These are phyloP conservation scores for Trichoderma brevicompactum DNA, from an alignment of 2,329 filamentous ascomycete genomes.

Conservation along the genomic window DNA sequence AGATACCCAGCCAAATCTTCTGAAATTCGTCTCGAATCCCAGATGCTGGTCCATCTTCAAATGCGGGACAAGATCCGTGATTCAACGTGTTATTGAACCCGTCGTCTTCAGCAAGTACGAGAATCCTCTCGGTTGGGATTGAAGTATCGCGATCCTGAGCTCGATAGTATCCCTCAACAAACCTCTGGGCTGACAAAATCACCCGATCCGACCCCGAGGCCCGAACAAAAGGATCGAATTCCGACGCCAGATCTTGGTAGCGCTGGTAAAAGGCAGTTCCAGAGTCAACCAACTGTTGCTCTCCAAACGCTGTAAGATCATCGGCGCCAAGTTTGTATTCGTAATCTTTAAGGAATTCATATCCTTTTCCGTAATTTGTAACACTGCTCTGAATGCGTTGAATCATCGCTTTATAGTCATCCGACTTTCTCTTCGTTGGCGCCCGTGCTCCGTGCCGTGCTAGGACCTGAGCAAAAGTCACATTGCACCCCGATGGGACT, in stretches of 20 bases:
- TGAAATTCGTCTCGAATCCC: conserved; percentile 57
- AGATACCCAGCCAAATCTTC: conserved; percentile 62
- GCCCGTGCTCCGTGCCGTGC: conserved; percentile 85
- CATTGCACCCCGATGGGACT: conserved; percentile 68
- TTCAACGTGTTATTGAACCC: conserved; percentile 81
- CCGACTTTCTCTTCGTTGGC: conserved; percentile 72
- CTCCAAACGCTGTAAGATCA: conserved; percentile 68
- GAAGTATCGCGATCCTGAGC: conserved; percentile 45
- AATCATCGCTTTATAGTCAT: conserved; percentile 66
- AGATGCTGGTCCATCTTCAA: conserved; percentile 63
- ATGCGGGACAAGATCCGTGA: conserved; percentile 71
- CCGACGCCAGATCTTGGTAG: conserved; percentile 66
- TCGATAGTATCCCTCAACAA: conserved; percentile 72
- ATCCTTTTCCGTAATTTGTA: conserved; percentile 63
- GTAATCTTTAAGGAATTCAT: conserved; percentile 73
- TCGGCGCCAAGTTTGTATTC: conserved; percentile 72
- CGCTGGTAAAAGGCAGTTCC: conserved; percentile 76
- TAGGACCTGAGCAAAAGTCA: conserved; percentile 81
- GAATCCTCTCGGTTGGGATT: conserved; percentile 57
- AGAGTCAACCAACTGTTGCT: conserved; percentile 72
- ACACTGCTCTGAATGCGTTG: conserved; percentile 63
- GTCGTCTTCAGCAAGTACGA: conserved; percentile 70
- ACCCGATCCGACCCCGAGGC: conserved; percentile 72
- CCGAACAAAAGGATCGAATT: conserved; percentile 70
- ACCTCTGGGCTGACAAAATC: conserved; percentile 74